A percentile compares a stretch with the other conserved stretches of the same genome.
phyloP scores from a whole-genome alignment of 768 basidiomycete species.

The Agrocybe pediades region DNA sequence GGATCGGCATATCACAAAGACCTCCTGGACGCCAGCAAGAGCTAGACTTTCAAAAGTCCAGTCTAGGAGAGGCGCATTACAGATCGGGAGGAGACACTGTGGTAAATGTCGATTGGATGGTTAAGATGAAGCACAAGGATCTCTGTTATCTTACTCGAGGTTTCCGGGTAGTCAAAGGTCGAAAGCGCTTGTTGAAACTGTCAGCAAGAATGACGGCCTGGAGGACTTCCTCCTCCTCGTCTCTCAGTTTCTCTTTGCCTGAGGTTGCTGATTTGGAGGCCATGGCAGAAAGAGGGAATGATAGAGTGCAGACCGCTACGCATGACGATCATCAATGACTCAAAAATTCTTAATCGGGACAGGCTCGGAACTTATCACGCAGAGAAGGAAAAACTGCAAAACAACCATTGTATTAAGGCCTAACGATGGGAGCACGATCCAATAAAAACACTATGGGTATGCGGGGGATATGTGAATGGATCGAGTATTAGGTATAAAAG shows the following conservation, averaged over 20 bases:
- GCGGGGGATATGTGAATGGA: slow-evolving; percentile 52
- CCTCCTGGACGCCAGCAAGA: slow-evolving; percentile 94
- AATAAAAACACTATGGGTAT: slow-evolving; percentile 62
- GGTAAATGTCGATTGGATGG: slow-evolving; percentile 13
- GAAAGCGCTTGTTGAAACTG: slow-evolving; percentile 92
- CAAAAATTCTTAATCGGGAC: slow-evolving; percentile 17
- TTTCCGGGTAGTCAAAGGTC: slow-evolving; percentile 84
- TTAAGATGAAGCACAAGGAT: slow-evolving; percentile 9
- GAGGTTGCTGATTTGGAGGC: slow-evolving; percentile 56
- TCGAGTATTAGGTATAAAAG: slow-evolving; percentile 70
- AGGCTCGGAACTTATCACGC: background rate
- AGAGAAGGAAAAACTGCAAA: slow-evolving; percentile 16
- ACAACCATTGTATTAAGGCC: slow-evolving; percentile 57
- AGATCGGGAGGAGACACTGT: slow-evolving; percentile 90
- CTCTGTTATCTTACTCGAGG: slow-evolving; percentile 66
- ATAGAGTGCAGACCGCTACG: slow-evolving; percentile 6
- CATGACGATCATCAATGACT: slow-evolving; percentile 23
- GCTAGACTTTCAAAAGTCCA: slow-evolving; percentile 97
- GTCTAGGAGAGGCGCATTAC: slow-evolving; percentile 89
- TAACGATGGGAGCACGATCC: slow-evolving; percentile 57
- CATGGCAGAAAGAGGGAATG: slow-evolving; percentile 43
- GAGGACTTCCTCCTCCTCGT: slow-evolving; percentile 81
- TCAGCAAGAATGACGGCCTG: slow-evolving; percentile 97
- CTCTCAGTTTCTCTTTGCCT: slow-evolving; percentile 65
- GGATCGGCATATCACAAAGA: slow-evolving; percentile 93